Percentiles rank a stretch among this genome's conserved stretches.
These are phyloP conservation scores for Chloranthus sessilifolius DNA, from an alignment of 164 flowering plant species.

Conservation along the genomic window DNA sequence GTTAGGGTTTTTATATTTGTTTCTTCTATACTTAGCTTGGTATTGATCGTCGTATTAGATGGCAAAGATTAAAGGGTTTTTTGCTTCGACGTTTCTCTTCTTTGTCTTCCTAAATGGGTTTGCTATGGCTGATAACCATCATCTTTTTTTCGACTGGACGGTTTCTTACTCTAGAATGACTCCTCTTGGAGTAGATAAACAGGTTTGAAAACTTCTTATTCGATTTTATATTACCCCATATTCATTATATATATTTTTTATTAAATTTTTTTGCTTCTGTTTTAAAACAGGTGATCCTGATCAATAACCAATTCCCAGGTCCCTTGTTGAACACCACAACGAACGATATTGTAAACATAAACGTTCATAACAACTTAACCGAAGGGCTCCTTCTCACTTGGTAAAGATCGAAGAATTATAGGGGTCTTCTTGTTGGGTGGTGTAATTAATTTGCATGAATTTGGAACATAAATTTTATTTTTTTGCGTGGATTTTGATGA, in stretches of 20 bases:
- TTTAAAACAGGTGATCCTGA: slow-evolving; percentile 55
- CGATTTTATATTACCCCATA: background rate
- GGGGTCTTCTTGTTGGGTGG: too few species aligned
- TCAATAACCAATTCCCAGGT: slow-evolving; percentile 62
- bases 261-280: background rate
- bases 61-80: too few species aligned
- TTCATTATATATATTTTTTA: background rate
- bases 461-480: too few species aligned
- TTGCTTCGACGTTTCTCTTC: too few species aligned
- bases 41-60: too few species aligned
- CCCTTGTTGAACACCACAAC: slow-evolving; percentile 59
- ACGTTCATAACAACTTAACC: slow-evolving; percentile 48
- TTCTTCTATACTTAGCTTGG: too few species aligned
- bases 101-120: too few species aligned
- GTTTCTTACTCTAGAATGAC: slow-evolving; percentile 14
- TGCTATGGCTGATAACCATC: slow-evolving; percentile 5
- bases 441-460: too few species aligned
- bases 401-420: too few species aligned
- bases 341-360: slow-evolving; percentile 43
- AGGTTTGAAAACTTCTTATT: slow-evolving; percentile 7
- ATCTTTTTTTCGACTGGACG: slow-evolving; percentile 17
- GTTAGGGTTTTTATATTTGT: too few species aligned
- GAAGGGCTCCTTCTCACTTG: slow-evolving; percentile 63
- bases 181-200: slow-evolving; percentile 18
- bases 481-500: background rate